Evolutionary conservation across 2,329 filamentous ascomycete genomes (phyloP).

Genomic region (Colletotrichum spaethianum): DNA sequence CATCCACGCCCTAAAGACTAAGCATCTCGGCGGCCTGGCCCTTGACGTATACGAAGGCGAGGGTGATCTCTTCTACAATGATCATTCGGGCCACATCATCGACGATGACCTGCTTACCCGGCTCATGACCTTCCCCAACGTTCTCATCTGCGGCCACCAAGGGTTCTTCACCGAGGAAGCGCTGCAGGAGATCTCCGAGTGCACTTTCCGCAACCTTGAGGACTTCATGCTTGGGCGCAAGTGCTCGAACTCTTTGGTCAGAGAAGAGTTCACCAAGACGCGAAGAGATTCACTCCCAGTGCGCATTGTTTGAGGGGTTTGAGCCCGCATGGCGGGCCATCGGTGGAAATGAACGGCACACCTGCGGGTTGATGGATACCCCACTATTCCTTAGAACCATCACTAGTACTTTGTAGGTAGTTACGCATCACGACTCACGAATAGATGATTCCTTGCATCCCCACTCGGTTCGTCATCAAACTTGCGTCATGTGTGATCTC

Average conservation of each 20-base stretch:
- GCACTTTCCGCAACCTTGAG: conserved; percentile 70
- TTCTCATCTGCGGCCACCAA: conserved; percentile 77
- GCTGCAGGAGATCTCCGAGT: conserved; percentile 73
- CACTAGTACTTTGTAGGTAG: conserved; percentile 22
- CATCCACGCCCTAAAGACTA: conserved; percentile 72
- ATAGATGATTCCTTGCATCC: conserved; percentile 13
- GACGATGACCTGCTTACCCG: conserved; percentile 77
- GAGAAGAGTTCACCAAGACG: conserved; percentile 34
- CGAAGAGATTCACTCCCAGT: conserved; percentile 50
- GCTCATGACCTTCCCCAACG: conserved; percentile 78
- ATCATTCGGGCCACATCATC: conserved; percentile 75
- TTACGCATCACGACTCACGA: conserved; percentile 32
- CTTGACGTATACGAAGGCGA: conserved; percentile 80
- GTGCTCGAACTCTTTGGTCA: conserved; percentile 57
- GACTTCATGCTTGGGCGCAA: conserved; percentile 55
- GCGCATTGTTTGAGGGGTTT: conserved; percentile 47
- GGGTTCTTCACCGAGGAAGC: conserved; percentile 79
- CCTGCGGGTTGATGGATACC: conserved; percentile 13
- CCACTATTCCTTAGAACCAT: not conserved
- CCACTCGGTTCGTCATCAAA: not conserved
- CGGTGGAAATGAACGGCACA: not conserved
- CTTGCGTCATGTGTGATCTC: not conserved
- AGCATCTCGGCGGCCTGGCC: conserved; percentile 73
- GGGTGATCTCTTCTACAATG: conserved; percentile 74
- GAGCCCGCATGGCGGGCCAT: not conserved